A percentile compares a stretch with the other conserved stretches of the same genome.
Evolutionary conservation across 2,329 filamentous ascomycete genomes (phyloP).

Genomic region (Colletotrichum viniferum): DNA sequence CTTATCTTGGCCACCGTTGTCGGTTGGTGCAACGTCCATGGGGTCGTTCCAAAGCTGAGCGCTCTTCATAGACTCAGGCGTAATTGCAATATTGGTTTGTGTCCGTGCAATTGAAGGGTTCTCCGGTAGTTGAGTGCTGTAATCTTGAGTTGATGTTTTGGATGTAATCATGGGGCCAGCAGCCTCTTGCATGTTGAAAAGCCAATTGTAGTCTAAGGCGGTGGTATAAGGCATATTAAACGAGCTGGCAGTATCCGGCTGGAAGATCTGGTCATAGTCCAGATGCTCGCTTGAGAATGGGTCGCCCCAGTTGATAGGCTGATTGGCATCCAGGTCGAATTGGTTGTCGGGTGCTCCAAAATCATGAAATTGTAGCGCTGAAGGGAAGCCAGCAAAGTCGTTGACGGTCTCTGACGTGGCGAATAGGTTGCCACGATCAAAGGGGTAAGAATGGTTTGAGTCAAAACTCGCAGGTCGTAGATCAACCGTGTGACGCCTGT

Average conservation of each 20-base stretch:
- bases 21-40: not conserved
- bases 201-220: slow-evolving; percentile 66
- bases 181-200: slow-evolving; percentile 55
- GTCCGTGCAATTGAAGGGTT: not conserved
- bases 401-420: not conserved
- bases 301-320: not conserved
- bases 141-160: not conserved
- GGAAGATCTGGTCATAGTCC: slow-evolving; percentile 58
- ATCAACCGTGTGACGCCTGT: not conserved
- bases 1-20: not conserved
- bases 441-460: not conserved
- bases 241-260: slow-evolving; percentile 65
- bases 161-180: slow-evolving; percentile 4
- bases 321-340: not conserved
- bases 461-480: not conserved
- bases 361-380: not conserved
- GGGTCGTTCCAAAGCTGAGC: slow-evolving; percentile 25
- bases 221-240: slow-evolving; percentile 71
- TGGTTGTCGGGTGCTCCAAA: not conserved
- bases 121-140: not conserved
- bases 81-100: slow-evolving; percentile 15
- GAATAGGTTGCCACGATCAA: not conserved
- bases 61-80: slow-evolving; percentile 25
- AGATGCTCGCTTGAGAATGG: slow-evolving; percentile 14
- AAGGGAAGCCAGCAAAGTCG: slow-evolving; percentile 1